Evolutionary conservation across 75 land plant genomes (phyloP), one percentile per base, ranked within the genome.

Genomic region (Gnetum montanum): DNA sequence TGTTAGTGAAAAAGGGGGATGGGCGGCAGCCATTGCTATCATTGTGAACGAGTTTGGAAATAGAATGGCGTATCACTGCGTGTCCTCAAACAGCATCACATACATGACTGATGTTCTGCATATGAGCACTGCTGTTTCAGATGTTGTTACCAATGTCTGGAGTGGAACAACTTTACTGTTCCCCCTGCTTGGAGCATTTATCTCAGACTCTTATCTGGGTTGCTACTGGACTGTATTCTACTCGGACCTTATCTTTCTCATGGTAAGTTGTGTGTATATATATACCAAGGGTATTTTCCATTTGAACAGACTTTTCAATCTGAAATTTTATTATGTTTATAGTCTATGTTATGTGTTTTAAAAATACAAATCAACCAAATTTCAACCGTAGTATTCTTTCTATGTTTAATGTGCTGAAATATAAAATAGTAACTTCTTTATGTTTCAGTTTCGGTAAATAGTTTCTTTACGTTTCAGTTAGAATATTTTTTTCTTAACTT

Each of bases 171-270:
- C 68, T 18, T 59, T 57, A 23, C 51, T 80, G 22, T 56, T 72
- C 0, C 79, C 83, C 18, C 55, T 76, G 4, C 25, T 73, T 3
- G 80, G 80, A n/a, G 82, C 76, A 0, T 69, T 76, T 27, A 57
- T 82, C 3, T 78, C 86, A 7, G 86, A 82, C 35, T 60, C 86
- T 7, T 83, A 60, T 47, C 33, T 74, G 41, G 86, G 83, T 18
- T 68, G 86, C 2, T 83, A 64, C 62, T 49, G 73, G 54, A 79
- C 79, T 49, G 79, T 83, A 40, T 7, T 66, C 24, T 4, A 59
- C 26, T 70, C 81, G 40, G 78, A 82, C n/a, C 40, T 70, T 12
- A 35, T 86, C 36, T 86, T 78, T 60, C 52, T 75, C 43, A 23
- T 74, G 62, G 90, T 82, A 15, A 64, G 74, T 41, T 36, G 26